Evolutionary conservation across 306 rosid species (phyloP).

Genomic region (Acmispon strigosus): DNA sequence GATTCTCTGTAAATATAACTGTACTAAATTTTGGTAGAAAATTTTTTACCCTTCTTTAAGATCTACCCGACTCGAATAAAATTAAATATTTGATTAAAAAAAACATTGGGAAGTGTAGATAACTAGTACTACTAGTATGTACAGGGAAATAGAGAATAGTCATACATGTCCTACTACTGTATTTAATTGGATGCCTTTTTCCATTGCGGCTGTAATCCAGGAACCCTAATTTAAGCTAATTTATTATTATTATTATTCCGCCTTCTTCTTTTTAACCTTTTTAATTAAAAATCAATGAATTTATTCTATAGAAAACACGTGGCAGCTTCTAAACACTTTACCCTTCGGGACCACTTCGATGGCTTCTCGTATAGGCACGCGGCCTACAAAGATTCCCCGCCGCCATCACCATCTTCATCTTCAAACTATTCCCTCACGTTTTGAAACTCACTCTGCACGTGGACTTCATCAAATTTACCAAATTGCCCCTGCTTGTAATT

Average conservation of each 20-base stretch:
- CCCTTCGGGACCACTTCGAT: slow-evolving; percentile 39
- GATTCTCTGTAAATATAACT: no score
- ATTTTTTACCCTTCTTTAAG: no score
- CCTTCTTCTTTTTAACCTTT: no score
- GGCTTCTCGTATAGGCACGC: slow-evolving; percentile 53
- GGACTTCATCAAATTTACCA: neutral
- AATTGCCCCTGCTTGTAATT: neutral
- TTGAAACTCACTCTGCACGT: slow-evolving; percentile 38
- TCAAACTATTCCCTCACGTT: slow-evolving; percentile 66
- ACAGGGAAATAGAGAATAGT: neutral
- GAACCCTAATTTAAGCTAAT: slow-evolving; percentile 14
- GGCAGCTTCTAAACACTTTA: slow-evolving; percentile 35
- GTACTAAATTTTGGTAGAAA: no score
- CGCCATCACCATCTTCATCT: slow-evolving; percentile 51
- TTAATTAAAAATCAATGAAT: neutral
- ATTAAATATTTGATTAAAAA: no score
- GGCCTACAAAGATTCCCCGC: slow-evolving; percentile 87
- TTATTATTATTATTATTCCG: neutral
- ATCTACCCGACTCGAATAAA: no score
- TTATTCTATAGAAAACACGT: slow-evolving; percentile 18
- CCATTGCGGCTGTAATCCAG: neutral
- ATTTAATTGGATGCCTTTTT: neutral
- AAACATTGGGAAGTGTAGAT: no score
- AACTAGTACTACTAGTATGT: no score
- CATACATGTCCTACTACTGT: neutral